Conservation (phyloP, 2,329 filamentous ascomycete genomes). For the Sclerotinia sclerotiorum region DNA sequence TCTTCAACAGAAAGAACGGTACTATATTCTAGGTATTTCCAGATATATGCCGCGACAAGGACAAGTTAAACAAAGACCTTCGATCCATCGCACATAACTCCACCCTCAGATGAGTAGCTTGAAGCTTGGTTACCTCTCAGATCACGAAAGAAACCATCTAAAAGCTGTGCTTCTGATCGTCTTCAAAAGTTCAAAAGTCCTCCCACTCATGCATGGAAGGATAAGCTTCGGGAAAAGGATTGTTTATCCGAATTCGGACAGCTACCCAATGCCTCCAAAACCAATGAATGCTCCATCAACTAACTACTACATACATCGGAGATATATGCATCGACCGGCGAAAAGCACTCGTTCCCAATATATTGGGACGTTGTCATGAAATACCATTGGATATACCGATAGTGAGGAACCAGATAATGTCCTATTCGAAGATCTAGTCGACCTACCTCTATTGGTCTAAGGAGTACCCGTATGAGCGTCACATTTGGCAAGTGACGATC, state of each 20-base stretch:
- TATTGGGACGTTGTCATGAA: too few relatives aligned
- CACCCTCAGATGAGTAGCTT: constrained; percentile 45
- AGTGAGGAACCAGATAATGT: neutral
- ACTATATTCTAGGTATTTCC: neutral
- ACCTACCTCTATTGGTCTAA: neutral
- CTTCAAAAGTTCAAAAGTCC: neutral
- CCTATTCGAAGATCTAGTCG: neutral
- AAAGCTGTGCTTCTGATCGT: neutral
- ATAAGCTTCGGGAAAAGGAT: constrained; percentile 9
- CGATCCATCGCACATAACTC: too few relatives aligned
- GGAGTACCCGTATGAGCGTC: neutral
- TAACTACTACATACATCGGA: neutral
- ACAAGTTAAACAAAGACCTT: constrained; percentile 38
- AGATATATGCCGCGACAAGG: constrained; percentile 47
- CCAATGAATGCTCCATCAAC: too few relatives aligned
- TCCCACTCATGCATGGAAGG: neutral
- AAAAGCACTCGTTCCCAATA: neutral
- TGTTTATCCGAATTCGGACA: constrained; percentile 12
- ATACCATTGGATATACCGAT: neutral
- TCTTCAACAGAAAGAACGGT: neutral
- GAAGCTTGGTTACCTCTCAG: neutral
- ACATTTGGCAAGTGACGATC: neutral
- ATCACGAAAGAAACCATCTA: neutral
- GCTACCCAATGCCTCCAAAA: too few relatives aligned
- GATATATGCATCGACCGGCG: neutral